These are phyloP conservation scores for Schizophyllum amplum DNA, from an alignment of 1,284 basidiomycete species.

Conservation along the genomic window DNA sequence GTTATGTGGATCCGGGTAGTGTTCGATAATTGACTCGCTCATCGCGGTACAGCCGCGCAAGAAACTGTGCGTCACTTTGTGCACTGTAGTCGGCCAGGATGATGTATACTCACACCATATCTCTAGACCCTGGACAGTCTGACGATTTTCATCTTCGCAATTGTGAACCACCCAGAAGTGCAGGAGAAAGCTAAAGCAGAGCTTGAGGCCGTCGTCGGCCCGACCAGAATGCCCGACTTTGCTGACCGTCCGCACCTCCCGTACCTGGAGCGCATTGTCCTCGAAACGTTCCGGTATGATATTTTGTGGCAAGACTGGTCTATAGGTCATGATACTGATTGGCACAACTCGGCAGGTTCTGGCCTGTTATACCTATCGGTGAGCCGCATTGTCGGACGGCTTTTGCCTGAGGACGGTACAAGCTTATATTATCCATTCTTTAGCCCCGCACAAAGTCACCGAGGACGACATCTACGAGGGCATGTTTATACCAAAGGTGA, in stretches of 20 bases:
- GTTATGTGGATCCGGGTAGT: no score
- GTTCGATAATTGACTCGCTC: no score
- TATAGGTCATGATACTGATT: not conserved
- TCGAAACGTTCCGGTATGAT: not conserved
- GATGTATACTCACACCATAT: no score
- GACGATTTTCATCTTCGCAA: not conserved
- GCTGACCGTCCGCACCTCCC: not conserved
- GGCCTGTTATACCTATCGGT: not conserved
- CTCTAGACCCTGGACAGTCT: not conserved
- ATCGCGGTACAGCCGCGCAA: not conserved
- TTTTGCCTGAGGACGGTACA: no score
- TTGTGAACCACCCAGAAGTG: not conserved
- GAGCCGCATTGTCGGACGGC: not conserved
- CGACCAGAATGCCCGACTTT: not conserved
- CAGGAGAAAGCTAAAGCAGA: slow-evolving; percentile 2
- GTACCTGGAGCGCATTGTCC: not conserved
- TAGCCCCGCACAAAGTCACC: slow-evolving; percentile 9
- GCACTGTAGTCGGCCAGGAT: not conserved
- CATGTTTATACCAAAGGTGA: slow-evolving; percentile 14
- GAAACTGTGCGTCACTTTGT: not conserved
- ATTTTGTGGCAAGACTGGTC: not conserved
- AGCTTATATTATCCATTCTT: no score
- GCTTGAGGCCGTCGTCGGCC: not conserved
- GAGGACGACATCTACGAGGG: slow-evolving; percentile 21
- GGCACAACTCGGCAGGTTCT: not conserved